A percentile compares a stretch with the other conserved stretches of the same genome.
Evolutionary conservation across 495 filamentous ascomycete genomes (phyloP).

Genomic region (Haplographium delicatum): DNA sequence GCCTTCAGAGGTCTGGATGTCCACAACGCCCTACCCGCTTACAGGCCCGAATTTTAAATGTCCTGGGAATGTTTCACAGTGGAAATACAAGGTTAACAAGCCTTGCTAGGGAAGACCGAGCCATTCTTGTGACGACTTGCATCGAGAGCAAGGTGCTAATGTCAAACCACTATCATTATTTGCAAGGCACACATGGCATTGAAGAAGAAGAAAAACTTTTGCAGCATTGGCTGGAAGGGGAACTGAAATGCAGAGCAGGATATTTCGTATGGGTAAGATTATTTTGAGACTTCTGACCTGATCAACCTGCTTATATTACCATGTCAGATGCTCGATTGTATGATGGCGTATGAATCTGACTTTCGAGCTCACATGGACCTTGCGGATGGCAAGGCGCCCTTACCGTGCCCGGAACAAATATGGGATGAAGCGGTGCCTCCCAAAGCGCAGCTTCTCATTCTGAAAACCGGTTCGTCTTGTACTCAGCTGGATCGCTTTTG

Average conservation of each 20-base stretch:
- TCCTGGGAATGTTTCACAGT: conserved; percentile 26
- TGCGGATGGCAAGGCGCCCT: conserved; percentile 36
- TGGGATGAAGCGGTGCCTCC: conserved; percentile 42
- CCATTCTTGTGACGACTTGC: conserved; percentile 32
- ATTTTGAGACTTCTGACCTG: not conserved
- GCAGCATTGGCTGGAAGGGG: conserved; percentile 30
- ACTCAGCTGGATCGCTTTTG: no score
- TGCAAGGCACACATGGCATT: not conserved
- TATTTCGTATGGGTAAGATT: conserved; percentile 31
- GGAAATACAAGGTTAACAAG: conserved; percentile 26
- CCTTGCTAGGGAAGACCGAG: conserved; percentile 33
- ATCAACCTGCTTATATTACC: not conserved
- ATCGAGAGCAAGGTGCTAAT: conserved; percentile 25
- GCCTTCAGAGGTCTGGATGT: not conserved
- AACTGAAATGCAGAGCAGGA: conserved; percentile 36
- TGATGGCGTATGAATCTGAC: conserved; percentile 39
- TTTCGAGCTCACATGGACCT: conserved; percentile 33
- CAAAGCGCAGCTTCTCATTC: no score
- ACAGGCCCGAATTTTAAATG: not conserved
- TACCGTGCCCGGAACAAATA: conserved; percentile 42
- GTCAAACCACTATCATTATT: not conserved
- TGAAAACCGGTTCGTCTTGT: no score
- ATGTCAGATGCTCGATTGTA: conserved; percentile 41
- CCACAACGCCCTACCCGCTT: not conserved
- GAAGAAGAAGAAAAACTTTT: conserved; percentile 10